Conservation (phyloP, 768 basidiomycete species). For the Hydnomerulius pinastri region DNA sequence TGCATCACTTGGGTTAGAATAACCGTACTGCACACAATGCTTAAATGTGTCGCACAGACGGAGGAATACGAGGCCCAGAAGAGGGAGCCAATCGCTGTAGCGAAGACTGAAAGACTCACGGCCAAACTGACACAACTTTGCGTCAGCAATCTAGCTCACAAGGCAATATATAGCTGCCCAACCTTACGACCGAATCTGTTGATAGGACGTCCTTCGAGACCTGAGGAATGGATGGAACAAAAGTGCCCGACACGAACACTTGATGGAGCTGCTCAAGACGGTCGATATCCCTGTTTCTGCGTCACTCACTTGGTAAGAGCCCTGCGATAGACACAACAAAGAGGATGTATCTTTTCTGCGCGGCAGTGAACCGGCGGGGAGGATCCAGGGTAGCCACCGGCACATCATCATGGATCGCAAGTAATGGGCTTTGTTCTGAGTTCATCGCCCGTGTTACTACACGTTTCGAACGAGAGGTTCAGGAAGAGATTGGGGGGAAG, state of each 20-base stretch:
- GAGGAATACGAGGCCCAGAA: constrained; percentile 49
- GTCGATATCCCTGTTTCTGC: neutral
- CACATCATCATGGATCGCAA: neutral
- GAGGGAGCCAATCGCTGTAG: constrained; percentile 44
- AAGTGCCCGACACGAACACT: constrained; percentile 69
- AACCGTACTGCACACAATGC: neutral
- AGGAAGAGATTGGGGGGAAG: neutral
- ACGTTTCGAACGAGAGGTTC: too few species aligned
- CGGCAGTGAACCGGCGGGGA: constrained; percentile 49
- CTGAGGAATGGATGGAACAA: constrained; percentile 69
- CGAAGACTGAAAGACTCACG: constrained; percentile 48
- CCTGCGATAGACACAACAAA: constrained; percentile 57
- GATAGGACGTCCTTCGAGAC: constrained; percentile 62
- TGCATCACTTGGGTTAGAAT: constrained; percentile 19
- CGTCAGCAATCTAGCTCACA: neutral
- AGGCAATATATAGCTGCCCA: neutral
- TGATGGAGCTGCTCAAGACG: neutral
- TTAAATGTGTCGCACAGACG: constrained; percentile 36
- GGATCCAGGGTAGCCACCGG: neutral
- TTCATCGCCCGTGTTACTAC: too few species aligned
- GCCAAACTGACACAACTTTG: constrained; percentile 34
- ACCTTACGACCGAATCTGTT: constrained; percentile 57
- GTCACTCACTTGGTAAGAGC: constrained; percentile 53
- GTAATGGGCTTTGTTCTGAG: constrained; percentile 1
- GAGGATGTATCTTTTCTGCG: constrained; percentile 50